Base-by-base conservation (phyloP, 345 rosid genomes). In the Acer yangbiense region DNA sequence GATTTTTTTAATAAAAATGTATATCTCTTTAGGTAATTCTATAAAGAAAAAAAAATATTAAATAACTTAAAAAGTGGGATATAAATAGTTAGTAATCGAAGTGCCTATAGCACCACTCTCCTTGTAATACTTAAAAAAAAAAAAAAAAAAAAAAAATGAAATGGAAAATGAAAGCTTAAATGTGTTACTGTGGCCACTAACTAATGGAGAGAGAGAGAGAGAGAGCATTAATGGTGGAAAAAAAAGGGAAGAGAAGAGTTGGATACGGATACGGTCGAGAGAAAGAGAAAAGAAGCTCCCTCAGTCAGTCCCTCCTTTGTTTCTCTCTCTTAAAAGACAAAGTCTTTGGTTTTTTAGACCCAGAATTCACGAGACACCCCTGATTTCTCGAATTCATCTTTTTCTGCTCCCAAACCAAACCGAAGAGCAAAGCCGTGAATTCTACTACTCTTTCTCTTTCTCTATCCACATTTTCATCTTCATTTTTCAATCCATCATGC, bases 311-410 rank as follows among this genome's bases (percentile, higher is more conserved):
- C 61, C 58, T 54, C 64, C 65, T 46, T 11, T 21, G 4, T 62
- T 71, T 54, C 54, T 55, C 60, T 27, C 72, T 17, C 58, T 7
- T 9, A 32, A 78, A 46, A 7, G 62, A 80, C 73, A 70, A 70
- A 67, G 79, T 67, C 25, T 5, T 21, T 71, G 68, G 89, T 91
- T 89, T 91, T 76, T 72, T 52, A 41, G 87, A 84, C 85, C 84
- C 80, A 88, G 88, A 90, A 82, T 79, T 93, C 99, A 95, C 99
- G 97, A 82, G 99, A 83, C 81, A 35, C 85, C 93, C 88, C 85
- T 95, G 99, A 91, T 81, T 50, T 80, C 81, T 85, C 84, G 85
- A 87, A 83, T 91, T 88, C 90, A 88, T 94, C 90, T 78, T 80
- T 78, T 80, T 86, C 87, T 76, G 67, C 82, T 87, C 87, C 82